Evolutionary conservation across 2,329 filamentous ascomycete genomes (phyloP), one percentile per base, ranked within the genome.

Genomic region (Sclerotinia borealis): DNA sequence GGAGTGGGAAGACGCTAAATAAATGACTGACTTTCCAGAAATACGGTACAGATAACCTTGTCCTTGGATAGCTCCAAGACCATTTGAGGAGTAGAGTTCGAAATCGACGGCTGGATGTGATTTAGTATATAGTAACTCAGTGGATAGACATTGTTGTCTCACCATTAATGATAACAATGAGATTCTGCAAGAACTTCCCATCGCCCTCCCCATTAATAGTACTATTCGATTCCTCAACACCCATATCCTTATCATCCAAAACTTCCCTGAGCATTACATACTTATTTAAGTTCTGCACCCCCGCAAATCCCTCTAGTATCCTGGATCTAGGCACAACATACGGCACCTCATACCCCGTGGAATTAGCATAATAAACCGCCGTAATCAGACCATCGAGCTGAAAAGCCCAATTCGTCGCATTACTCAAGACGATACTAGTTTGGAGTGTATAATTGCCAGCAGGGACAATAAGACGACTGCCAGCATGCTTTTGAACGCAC

Each of bases 331-430:
- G 60, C 7, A 62, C 60, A 8, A 62, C 11, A 34, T 62, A 62
- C 22, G 60, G 60, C 17, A 58, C 9, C n/a, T 8, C 22, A 58
- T 48, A 62, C 10, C 31, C 47, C 13, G 60, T 58, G 3, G 27
- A 31, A 47, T 48, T 58, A 1, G 60, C 29, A 31, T 56, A 62
- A 47, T 62, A 62, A 13, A 77, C 80, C 1, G 82, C 78, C 67
- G 80, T 80, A 64, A 85, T 81, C 27, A 76, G 76, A 19, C 82
- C 82, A 68, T 84, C 82, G 43, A 83, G 75, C 67, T 83, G 80
- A 25, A 84, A 72, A 2, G 80, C 81, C 76, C 78, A 81, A 11
- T 75, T 78, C 19, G 73, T 77, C 9, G 81, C 81, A 19, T 77
- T 77, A 36, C 71, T 77, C 58, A 84, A 72, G 0, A 71, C 77